phyloP scores from a whole-genome alignment of 192 early-diverging fungal species.

The Geranomyces variabilis region DNA sequence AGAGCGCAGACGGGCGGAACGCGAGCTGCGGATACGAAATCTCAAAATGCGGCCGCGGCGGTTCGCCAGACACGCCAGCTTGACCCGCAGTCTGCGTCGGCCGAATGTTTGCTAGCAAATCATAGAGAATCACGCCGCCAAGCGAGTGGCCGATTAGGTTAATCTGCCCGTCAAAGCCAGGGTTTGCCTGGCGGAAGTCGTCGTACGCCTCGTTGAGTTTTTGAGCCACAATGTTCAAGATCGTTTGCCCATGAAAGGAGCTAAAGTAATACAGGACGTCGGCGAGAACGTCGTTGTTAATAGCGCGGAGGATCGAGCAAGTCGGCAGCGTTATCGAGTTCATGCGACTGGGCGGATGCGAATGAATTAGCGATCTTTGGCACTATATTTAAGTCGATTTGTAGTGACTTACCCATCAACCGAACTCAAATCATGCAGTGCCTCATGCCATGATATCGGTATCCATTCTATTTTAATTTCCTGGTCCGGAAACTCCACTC shows the following conservation, averaged over 20 bases:
- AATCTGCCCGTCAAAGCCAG: slow-evolving; percentile 45
- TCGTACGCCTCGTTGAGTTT: slow-evolving; percentile 42
- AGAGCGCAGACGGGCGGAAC: slow-evolving; percentile 46
- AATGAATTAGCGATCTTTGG: background rate
- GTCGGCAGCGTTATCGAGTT: slow-evolving; percentile 50
- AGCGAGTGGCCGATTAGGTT: slow-evolving; percentile 49
- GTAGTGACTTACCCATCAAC: slow-evolving; percentile 39
- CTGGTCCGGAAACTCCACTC: slow-evolving; percentile 40
- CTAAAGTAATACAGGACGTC: slow-evolving; percentile 56
- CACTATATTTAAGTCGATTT: too few species aligned
- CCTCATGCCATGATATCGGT: slow-evolving; percentile 48
- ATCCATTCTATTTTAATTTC: slow-evolving; percentile 39
- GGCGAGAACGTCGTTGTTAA: slow-evolving; percentile 54
- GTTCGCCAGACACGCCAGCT: background rate
- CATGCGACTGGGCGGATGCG: slow-evolving; percentile 30
- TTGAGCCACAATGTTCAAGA: slow-evolving; percentile 38
- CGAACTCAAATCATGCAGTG: slow-evolving; percentile 41
- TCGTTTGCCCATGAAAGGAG: slow-evolving; percentile 47
- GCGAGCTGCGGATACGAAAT: slow-evolving; percentile 49
- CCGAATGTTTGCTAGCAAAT: slow-evolving; percentile 47
- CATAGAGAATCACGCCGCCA: slow-evolving; percentile 52
- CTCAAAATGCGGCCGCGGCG: slow-evolving; percentile 31
- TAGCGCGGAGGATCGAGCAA: slow-evolving; percentile 45
- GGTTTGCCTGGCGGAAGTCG: slow-evolving; percentile 37
- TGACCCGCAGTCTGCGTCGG: background rate